These are phyloP conservation scores for Blastocrithidia nonstop DNA, from an alignment of 208 protist genomes.

Conservation along the genomic window DNA sequence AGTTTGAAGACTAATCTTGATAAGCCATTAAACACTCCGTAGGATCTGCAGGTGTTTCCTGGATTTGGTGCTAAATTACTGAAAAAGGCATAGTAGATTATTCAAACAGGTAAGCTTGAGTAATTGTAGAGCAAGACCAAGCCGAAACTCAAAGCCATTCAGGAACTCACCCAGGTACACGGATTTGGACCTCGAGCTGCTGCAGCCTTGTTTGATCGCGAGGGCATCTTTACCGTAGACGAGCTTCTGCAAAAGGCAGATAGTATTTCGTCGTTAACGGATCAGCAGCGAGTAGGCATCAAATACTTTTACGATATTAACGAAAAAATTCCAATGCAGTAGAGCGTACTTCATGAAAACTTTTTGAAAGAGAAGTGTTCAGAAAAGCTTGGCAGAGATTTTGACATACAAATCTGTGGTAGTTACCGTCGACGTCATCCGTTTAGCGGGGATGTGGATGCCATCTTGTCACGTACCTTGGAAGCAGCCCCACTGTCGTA, in stretches of 20 bases:
- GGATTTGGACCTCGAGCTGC: conserved; percentile 76
- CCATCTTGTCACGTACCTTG: conserved; percentile 59
- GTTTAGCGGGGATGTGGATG: conserved; percentile 78
- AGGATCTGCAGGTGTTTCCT: conserved; percentile 51
- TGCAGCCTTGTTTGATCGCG: conserved; percentile 69
- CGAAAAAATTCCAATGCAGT: conserved; percentile 85
- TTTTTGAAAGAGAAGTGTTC: conserved; percentile 43
- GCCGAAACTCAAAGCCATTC: conserved; percentile 79
- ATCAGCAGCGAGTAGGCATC: conserved; percentile 75
- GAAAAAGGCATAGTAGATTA: conserved; percentile 85
- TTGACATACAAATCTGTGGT: conserved; percentile 70
- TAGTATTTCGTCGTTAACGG: conserved; percentile 45
- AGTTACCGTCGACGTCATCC: conserved; percentile 77
- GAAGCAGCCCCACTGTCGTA: conserved; percentile 29
- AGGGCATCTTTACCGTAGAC: conserved; percentile 83
- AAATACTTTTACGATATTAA: conserved; percentile 86
- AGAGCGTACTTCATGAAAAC: conserved; percentile 77
- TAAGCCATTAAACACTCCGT: conserved; percentile 48
- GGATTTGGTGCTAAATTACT: conserved; percentile 69
- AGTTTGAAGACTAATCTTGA: conserved; percentile 78
- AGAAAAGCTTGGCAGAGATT: conserved; percentile 46
- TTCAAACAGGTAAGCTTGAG: conserved; percentile 73
- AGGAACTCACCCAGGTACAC: conserved; percentile 77
- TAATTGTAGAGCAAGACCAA: conserved; percentile 83
- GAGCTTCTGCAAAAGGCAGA: conserved; percentile 74